Evolutionary conservation across 179 eudicot species (phyloP).

Genomic region (Sideroxylon spinosum): DNA sequence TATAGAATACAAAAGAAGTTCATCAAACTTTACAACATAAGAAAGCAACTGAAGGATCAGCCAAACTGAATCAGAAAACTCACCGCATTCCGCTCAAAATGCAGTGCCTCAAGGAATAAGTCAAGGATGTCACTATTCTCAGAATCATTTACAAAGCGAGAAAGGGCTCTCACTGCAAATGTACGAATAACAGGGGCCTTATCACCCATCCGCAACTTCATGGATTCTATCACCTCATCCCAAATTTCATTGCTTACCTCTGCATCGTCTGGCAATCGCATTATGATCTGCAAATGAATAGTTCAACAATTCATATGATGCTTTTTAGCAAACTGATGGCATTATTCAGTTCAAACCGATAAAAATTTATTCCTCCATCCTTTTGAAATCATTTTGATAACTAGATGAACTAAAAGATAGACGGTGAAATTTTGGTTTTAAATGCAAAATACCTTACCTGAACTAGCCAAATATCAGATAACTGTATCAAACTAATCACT

Average conservation of each 20-base stretch:
- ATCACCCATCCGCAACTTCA: slow-evolving; percentile 66
- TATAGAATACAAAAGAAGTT: neutral
- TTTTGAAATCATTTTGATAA: neutral
- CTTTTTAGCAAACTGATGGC: neutral
- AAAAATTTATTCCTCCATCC: neutral
- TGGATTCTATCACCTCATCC: slow-evolving; percentile 87
- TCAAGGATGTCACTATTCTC: slow-evolving; percentile 87
- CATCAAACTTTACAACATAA: neutral
- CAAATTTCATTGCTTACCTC: slow-evolving; percentile 86
- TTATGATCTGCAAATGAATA: slow-evolving; percentile 59
- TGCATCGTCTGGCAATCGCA: slow-evolving; percentile 92
- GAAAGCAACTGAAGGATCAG: slow-evolving; percentile 6
- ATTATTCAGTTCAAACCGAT: neutral
- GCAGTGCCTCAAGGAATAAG: slow-evolving; percentile 56
- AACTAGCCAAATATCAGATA: neutral
- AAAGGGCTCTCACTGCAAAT: slow-evolving; percentile 79
- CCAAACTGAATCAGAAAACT: slow-evolving; percentile 24
- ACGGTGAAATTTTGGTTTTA: neutral
- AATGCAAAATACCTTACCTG: neutral
- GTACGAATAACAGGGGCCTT: slow-evolving; percentile 77
- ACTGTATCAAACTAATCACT: neutral
- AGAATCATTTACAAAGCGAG: slow-evolving; percentile 87
- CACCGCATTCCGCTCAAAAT: slow-evolving; percentile 80
- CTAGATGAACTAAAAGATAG: neutral
- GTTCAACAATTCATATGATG: neutral